Evolutionary conservation across 108 stramenopile species (phyloP).

Genomic region (Pseudonitzschia delicatissima): DNA sequence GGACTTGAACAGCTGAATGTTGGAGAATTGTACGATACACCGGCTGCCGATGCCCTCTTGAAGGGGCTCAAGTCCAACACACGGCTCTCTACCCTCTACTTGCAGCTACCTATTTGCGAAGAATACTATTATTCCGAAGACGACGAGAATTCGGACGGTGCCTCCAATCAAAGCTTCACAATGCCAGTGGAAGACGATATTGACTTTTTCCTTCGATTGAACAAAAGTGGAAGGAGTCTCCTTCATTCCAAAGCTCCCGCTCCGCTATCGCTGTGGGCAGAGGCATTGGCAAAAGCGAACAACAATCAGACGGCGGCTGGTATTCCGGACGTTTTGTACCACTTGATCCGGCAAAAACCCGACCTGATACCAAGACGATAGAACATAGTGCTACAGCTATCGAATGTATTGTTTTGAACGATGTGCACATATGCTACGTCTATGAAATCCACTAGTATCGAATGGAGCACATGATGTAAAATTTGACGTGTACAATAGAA

Average conservation of each 20-base stretch:
- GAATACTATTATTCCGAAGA: not conserved
- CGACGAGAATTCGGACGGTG: not conserved
- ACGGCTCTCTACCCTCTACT: constrained; percentile 6
- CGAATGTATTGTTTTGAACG: too few species aligned
- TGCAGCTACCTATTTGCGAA: constrained; percentile 28
- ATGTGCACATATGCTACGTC: too few species aligned
- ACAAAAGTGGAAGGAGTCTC: constrained; percentile 30
- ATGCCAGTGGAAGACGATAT: constrained; percentile 8
- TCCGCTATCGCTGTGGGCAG: constrained; percentile 16
- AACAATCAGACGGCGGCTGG: not conserved
- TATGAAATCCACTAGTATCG: too few species aligned
- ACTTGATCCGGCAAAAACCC: constrained; percentile 31
- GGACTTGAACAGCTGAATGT: constrained; percentile 32
- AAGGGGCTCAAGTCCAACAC: constrained; percentile 23
- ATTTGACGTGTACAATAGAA: too few species aligned
- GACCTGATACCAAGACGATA: too few species aligned
- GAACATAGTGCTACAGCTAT: too few species aligned
- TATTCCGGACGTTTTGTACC: constrained; percentile 29
- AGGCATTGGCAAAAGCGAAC: constrained; percentile 19
- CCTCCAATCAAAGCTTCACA: not conserved
- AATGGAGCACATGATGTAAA: too few species aligned
- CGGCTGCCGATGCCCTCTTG: constrained; percentile 17
- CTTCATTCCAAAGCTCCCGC: not conserved
- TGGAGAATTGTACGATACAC: constrained; percentile 26
- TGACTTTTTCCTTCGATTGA: constrained; percentile 32